These are phyloP conservation scores for Phytophthora crassamura DNA, from an alignment of 352 stramenopile species.

Conservation along the genomic window DNA sequence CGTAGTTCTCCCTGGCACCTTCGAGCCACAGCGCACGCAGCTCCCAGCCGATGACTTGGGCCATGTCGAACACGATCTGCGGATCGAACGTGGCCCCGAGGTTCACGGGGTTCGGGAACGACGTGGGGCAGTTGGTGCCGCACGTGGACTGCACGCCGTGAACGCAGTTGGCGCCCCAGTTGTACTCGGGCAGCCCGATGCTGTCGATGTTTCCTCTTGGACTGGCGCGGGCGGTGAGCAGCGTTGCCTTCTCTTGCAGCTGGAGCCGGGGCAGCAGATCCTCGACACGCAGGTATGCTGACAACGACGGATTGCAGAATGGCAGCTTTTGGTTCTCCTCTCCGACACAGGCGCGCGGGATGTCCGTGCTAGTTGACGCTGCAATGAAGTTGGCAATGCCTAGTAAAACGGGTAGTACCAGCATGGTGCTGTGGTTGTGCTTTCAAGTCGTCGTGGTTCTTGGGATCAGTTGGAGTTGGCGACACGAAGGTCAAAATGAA, in stretches of 20 bases:
- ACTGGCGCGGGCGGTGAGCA: conserved; percentile 68
- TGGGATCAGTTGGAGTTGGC: background rate
- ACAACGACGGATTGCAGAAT: conserved; percentile 51
- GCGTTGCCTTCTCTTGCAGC: conserved; percentile 66
- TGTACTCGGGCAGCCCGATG: conserved; percentile 89
- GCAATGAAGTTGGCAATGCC: conserved; percentile 7
- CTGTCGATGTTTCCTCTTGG: conserved; percentile 68
- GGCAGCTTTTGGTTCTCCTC: conserved; percentile 37
- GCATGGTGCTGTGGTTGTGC: background rate
- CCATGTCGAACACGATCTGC: conserved; percentile 75
- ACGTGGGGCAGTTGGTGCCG: conserved; percentile 77
- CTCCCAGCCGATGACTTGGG: conserved; percentile 84
- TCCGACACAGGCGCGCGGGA: conserved; percentile 57
- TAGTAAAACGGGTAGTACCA: background rate
- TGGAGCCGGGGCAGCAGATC: conserved; percentile 74
- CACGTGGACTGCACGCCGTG: conserved; percentile 90
- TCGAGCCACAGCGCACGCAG: conserved; percentile 76
- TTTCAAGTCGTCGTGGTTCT: background rate
- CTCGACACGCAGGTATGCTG: conserved; percentile 57
- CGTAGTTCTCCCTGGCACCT: conserved; percentile 70
- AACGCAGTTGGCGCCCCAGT: conserved; percentile 93
- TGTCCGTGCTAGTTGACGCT: conserved; percentile 14
- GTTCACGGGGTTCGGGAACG: conserved; percentile 90
- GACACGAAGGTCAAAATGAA: too few relatives aligned
- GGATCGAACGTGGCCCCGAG: conserved; percentile 90